These are phyloP conservation scores for Trichocladium uniseriatum DNA, from an alignment of 495 filamentous ascomycete species.

Conservation along the genomic window DNA sequence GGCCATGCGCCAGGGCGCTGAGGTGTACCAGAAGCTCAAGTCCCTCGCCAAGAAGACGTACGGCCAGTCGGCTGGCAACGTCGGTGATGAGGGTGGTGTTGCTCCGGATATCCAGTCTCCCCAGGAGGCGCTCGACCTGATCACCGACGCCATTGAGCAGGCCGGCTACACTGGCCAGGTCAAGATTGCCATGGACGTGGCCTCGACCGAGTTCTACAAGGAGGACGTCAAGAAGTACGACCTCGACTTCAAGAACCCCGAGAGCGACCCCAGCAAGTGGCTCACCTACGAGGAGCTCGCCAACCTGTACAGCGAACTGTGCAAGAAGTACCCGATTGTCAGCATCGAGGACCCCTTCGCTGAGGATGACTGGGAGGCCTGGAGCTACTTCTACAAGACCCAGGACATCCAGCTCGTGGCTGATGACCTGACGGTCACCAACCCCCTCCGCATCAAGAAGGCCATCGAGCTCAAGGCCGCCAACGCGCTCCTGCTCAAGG, in stretches of 20 bases:
- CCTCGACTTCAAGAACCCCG: constrained; percentile 98
- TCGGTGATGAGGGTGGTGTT: constrained; percentile 99
- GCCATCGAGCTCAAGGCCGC: constrained; percentile 97
- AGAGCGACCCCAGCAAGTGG: constrained; percentile 91
- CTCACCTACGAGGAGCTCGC: constrained; percentile 97
- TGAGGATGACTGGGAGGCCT: constrained; percentile 85
- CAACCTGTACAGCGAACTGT: constrained; percentile 79
- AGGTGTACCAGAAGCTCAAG: constrained; percentile 99
- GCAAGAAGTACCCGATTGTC: constrained; percentile 95
- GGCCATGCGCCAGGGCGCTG: constrained; percentile 88
- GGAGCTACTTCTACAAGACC: constrained; percentile 99
- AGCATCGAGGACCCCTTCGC: constrained; percentile 63
- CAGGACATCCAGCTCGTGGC: constrained; percentile 97
- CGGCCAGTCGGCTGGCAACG: constrained; percentile 95
- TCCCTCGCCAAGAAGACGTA: constrained; percentile 97
- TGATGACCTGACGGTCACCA: constrained; percentile 90
- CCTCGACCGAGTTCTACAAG: constrained; percentile 99
- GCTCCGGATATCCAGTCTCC: constrained; percentile 97
- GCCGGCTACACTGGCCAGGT: constrained; percentile 92
- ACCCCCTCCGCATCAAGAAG: constrained; percentile 98
- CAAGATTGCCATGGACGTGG: constrained; percentile 98
- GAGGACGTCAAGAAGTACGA: constrained; percentile 96
- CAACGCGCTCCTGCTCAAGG: constrained; percentile 96
- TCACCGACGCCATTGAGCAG: constrained; percentile 86
- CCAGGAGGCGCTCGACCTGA: constrained; percentile 94